A percentile compares a stretch with the other conserved stretches of the same genome.
These are phyloP conservation scores for Nannochloris sp. DNA, from an alignment of 139 green algal species.

Conservation along the genomic window DNA sequence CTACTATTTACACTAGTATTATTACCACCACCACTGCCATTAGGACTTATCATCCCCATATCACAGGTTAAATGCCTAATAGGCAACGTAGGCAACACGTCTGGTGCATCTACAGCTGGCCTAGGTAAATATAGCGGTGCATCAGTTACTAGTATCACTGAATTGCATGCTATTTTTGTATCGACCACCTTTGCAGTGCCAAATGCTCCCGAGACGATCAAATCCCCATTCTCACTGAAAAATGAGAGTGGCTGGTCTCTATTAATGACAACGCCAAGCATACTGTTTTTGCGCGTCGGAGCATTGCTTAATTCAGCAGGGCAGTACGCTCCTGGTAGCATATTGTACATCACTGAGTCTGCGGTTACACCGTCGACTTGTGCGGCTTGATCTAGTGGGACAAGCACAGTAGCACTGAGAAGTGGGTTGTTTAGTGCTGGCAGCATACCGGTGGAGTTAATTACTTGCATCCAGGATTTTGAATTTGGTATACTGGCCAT, in stretches of 20 bases:
- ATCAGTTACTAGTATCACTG: neutral
- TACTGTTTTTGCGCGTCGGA: neutral
- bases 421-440: neutral
- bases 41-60: no score
- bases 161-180: neutral
- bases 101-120: neutral
- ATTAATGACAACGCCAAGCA: neutral
- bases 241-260: neutral
- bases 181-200: neutral
- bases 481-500: neutral
- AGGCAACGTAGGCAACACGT: neutral
- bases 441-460: neutral
- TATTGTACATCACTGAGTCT: neutral
- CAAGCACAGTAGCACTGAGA: neutral
- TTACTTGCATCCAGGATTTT: neutral
- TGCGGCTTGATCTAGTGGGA: neutral
- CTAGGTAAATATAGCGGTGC: neutral
- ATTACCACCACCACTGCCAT: no score
- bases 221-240: neutral
- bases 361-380: neutral
- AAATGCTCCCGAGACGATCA: neutral
- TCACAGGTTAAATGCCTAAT: neutral
- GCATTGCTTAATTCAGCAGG: neutral
- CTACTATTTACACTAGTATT: neutral
- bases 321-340: neutral